phyloP scores from a whole-genome alignment of 1,139 yeast species.

The Meyerozyma guilliermondii region DNA sequence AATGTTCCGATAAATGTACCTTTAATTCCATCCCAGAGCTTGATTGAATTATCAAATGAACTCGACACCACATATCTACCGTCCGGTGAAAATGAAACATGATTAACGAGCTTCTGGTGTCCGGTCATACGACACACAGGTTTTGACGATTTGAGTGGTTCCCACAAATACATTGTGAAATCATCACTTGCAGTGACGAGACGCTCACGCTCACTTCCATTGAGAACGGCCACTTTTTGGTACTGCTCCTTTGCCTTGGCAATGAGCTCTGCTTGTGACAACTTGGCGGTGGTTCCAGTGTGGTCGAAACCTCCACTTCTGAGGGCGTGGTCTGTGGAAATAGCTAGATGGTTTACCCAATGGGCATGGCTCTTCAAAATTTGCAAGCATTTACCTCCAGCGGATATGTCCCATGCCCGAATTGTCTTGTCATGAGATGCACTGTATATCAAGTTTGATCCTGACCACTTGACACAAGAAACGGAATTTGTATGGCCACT shows the following conservation, averaged over 20 bases:
- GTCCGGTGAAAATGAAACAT: slow-evolving; percentile 94
- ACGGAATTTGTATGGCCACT: slow-evolving; percentile 88
- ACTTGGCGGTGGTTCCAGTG: slow-evolving; percentile 16
- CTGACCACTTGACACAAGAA: slow-evolving; percentile 96
- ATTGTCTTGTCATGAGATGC: slow-evolving; percentile 95
- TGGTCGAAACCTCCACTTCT: slow-evolving; percentile 81
- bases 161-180: slow-evolving; percentile 97
- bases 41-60: slow-evolving; percentile 91
- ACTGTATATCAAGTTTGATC: slow-evolving; percentile 76
- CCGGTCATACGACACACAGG: slow-evolving; percentile 95
- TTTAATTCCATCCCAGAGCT: slow-evolving; percentile 92
- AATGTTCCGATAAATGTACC: slow-evolving; percentile 88
- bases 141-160: slow-evolving; percentile 71
- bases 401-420: slow-evolving; percentile 80
- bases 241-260: slow-evolving; percentile 45
- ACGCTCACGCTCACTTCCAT: slow-evolving; percentile 69
- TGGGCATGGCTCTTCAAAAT: slow-evolving; percentile 89
- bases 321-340: slow-evolving; percentile 85
- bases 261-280: slow-evolving; percentile 26
- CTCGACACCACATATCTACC: slow-evolving; percentile 89
- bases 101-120: slow-evolving; percentile 93
- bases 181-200: slow-evolving; percentile 96
- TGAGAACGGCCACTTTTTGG: slow-evolving; percentile 71
- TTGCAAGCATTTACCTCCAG: slow-evolving; percentile 73
- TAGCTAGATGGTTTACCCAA: slow-evolving; percentile 93